Conservation (phyloP, 1,284 basidiomycete species). For the Grifola frondosa region DNA sequence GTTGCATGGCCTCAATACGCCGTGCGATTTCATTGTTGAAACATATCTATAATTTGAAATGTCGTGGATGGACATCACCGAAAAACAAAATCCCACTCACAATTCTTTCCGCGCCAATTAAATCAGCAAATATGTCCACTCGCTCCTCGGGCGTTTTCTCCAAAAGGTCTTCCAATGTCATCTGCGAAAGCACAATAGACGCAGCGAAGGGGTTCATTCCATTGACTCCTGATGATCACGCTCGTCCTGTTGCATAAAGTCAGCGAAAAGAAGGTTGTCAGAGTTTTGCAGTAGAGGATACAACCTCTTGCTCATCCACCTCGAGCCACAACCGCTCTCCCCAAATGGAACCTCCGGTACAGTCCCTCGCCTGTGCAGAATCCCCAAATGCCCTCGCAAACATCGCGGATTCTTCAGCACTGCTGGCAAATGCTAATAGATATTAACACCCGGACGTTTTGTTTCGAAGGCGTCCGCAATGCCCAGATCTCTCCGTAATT, state of each 20-base stretch:
- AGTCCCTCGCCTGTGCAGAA: constrained; percentile 44
- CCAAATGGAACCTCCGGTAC: constrained; percentile 51
- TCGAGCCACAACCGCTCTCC: constrained; percentile 58
- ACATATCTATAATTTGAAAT: constrained; percentile 27
- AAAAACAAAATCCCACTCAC: constrained; percentile 39
- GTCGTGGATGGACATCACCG: constrained; percentile 2
- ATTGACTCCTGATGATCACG: constrained; percentile 46
- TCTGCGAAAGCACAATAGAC: constrained; percentile 56
- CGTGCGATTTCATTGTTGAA: constrained; percentile 42
- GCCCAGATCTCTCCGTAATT: constrained; percentile 56
- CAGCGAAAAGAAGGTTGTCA: constrained; percentile 3
- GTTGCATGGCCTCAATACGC: constrained; percentile 36
- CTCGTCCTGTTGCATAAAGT: constrained; percentile 48
- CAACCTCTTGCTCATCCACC: constrained; percentile 48
- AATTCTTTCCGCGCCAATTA: constrained; percentile 53
- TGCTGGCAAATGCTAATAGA: constrained; percentile 62
- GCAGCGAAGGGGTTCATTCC: constrained; percentile 72
- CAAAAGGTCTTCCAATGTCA: constrained; percentile 54
- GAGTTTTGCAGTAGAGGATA: constrained; percentile 2
- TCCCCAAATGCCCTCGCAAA: constrained; percentile 58
- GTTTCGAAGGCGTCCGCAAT: constrained; percentile 57
- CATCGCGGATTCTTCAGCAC: constrained; percentile 54
- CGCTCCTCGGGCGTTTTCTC: constrained; percentile 49
- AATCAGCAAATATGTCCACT: constrained; percentile 41
- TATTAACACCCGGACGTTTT: constrained; percentile 39